Evolutionary conservation across 2,329 filamentous ascomycete species (phyloP), one percentile per base, ranked within the genome.

Genomic region (Alternaria sp.): DNA sequence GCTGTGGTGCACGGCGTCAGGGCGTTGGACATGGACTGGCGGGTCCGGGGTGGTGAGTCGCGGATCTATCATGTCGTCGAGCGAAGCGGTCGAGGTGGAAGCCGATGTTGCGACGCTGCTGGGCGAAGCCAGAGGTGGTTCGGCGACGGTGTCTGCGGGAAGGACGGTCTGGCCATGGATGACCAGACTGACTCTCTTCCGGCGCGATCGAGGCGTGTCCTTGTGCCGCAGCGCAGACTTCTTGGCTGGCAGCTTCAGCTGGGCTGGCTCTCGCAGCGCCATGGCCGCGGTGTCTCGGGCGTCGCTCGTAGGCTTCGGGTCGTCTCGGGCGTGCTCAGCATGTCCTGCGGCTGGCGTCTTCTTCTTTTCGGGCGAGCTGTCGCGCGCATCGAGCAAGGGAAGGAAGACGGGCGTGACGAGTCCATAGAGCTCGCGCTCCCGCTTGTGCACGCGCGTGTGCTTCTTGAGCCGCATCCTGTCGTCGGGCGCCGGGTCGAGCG

Each of bases 111-210:
- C 69, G 30, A 74, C 75, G 64, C 76, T 76, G 69, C 70, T 73
- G 49, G 75, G 75, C 41, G 72, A 74, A 6, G 64, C 69, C 58
- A 76, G 70, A 21, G 67, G 54, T 11, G 72, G 69, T 28, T 77
- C 75, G 7, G 64, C 55, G 55, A 78, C 68, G n/a, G 67, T 71
- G 50, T 80, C 78, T n/a, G 77, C 74, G 5, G 78, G 78, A 25
- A 75, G 74, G 15, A 80, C 77, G 20, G 78, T 79, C 58, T 79
- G 77, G 66, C 78, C 77, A 62, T 80, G 76, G 41, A 80, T 78
- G 58, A 78, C 73, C 45, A 80, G 66, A 64, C 74, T 77, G 60
- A 80, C 78, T 46, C 78, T 67, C 64, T 80, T 80, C 55, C 78
- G 68, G 23, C 70, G 66, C n/a, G 67, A 64, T 33, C 69, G 60